A percentile compares a stretch with the other conserved stretches of the same genome.
phyloP scores from a whole-genome alignment of 208 protist species.

The Phytomonas sp. region DNA sequence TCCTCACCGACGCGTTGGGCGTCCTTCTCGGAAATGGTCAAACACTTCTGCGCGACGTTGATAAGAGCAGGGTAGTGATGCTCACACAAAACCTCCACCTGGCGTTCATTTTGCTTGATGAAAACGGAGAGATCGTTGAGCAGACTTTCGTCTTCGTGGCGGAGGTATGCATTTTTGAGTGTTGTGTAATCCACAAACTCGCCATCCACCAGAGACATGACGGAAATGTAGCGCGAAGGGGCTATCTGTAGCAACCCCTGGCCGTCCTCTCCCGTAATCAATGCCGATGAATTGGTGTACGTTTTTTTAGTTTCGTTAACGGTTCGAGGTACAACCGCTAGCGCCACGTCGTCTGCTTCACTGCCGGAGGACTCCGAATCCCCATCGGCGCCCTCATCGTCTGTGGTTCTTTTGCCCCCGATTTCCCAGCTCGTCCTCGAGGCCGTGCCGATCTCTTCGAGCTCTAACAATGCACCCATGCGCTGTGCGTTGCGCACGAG shows the following conservation, averaged over 20 bases:
- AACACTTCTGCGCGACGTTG: constrained; percentile 77
- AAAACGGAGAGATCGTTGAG: constrained; percentile 64
- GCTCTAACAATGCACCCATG: constrained; percentile 31
- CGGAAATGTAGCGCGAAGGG: constrained; percentile 70
- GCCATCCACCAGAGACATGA: constrained; percentile 79
- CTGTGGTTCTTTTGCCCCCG: constrained; percentile 9
- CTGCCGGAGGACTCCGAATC: constrained; percentile 19
- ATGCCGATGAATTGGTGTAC: neutral
- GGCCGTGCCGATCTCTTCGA: constrained; percentile 28
- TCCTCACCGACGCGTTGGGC: constrained; percentile 80
- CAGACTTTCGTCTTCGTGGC: constrained; percentile 67
- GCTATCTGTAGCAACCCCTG: constrained; percentile 33
- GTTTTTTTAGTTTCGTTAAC: neutral
- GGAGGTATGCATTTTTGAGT: constrained; percentile 72
- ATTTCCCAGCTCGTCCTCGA: constrained; percentile 7
- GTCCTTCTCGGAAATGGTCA: constrained; percentile 72
- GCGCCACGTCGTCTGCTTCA: constrained; percentile 22
- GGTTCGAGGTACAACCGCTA: neutral
- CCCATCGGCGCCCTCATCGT: constrained; percentile 19
- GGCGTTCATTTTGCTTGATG: constrained; percentile 78
- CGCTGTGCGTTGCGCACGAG: constrained; percentile 44
- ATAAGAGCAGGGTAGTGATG: constrained; percentile 85
- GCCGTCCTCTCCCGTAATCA: constrained; percentile 10
- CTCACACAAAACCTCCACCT: constrained; percentile 80
- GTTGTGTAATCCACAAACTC: constrained; percentile 87